A percentile compares a stretch with the other conserved stretches of the same genome.
These are phyloP conservation scores for Boletus sp. DNA, from an alignment of 768 basidiomycete genomes.

Conservation along the genomic window DNA sequence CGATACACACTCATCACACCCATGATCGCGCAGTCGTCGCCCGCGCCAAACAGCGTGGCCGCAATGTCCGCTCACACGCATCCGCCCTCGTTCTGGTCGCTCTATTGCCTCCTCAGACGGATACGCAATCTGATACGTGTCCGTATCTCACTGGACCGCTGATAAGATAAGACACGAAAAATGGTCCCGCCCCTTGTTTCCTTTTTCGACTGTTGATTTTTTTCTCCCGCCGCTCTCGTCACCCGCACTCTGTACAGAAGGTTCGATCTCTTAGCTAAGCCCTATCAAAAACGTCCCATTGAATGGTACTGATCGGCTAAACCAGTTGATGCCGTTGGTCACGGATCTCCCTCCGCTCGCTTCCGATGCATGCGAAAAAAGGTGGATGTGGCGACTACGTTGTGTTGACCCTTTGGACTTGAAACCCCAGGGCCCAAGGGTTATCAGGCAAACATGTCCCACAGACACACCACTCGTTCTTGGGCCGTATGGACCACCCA, in stretches of 20 bases:
- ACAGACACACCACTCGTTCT: background rate
- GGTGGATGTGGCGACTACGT: background rate
- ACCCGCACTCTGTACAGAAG: constrained; percentile 1
- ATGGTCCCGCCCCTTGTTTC: constrained; percentile 6
- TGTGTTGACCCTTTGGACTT: constrained; percentile 8
- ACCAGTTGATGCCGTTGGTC: background rate
- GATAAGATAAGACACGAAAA: constrained; percentile 31
- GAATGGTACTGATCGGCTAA: constrained; percentile 13
- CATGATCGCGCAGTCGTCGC: constrained; percentile 1
- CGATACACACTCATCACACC: constrained; percentile 2
- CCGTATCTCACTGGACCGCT: constrained; percentile 13
- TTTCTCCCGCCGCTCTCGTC: constrained; percentile 17
- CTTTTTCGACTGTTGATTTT: constrained; percentile 15
- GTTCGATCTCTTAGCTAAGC: constrained; percentile 10
- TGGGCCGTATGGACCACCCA: background rate
- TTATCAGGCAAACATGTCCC: constrained; percentile 1
- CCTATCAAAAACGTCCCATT: background rate
- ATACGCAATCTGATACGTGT: constrained; percentile 25
- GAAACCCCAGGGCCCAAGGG: constrained; percentile 10
- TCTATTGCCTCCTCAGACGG: constrained; percentile 18
- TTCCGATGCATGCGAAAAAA: constrained; percentile 20
- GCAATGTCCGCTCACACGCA: constrained; percentile 7
- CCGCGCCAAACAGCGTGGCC: constrained; percentile 9
- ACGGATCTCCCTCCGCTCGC: constrained; percentile 17
- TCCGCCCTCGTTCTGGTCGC: constrained; percentile 4